Base-by-base conservation (phyloP, 192 early-diverging fungal genomes). In the Coemansia sp. region DNA sequence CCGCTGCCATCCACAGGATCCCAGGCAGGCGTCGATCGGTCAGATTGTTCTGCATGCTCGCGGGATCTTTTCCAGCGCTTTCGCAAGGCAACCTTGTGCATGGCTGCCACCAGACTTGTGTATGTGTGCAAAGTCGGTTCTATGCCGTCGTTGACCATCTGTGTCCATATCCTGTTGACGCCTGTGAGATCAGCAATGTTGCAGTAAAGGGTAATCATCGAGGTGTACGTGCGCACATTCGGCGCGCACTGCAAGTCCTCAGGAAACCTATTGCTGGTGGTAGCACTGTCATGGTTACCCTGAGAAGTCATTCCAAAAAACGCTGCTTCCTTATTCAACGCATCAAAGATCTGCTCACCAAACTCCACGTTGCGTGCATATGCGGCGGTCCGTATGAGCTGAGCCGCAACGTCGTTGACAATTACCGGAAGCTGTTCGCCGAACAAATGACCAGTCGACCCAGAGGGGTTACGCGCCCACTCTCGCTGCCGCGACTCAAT, bases 221-320 rank as follows among this genome's bases (percentile, higher is more conserved):
- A 68, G 16, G 75, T 78, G 50, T 78, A 78, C 4, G 66, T 69
- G 54, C 69, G 66, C 58, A 78, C 69, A 43, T 78, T 78, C 5
- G 75, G 75, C 26, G 59, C 69, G 50, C 75, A 78, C 66, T 78
- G 75, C 52, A 72, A 35, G 26, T 78, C 52, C 11, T 53, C 54
- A 11, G 75, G 75, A 22, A 73, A 69, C 26, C 16, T 19, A 11
- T 58, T 58, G 23, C 41, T 37, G 23, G 18, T 24, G 4, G 26
- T 35, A 50, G 12, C 51, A 32, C 19, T 47, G 24, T 27, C 16
- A 19, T 32, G 18, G n/a, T 61, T n/a, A 18, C 24, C 18, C 29
- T 52, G 64, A 27, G 45, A 56, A 2, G 11, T 37, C 37, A 66
- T 66, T 4, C 65, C 65, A 60, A 64, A 74, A 61, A 64, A 57